Evolutionary conservation across 2,329 filamentous ascomycete genomes (phyloP).

Genomic region (Fusarium sp.): DNA sequence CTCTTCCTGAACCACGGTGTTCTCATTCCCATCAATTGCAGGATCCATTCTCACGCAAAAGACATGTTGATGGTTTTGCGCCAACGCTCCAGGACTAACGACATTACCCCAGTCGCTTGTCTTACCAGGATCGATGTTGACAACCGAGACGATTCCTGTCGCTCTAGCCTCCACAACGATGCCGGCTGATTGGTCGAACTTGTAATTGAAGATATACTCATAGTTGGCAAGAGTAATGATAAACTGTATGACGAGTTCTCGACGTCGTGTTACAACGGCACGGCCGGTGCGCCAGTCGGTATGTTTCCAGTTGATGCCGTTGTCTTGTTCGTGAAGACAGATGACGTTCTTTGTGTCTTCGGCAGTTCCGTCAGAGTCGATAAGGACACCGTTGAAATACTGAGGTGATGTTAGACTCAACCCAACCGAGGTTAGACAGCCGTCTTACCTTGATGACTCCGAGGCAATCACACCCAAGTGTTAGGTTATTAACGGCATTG

Average conservation of each 20-base stretch:
- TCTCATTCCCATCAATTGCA: conserved; percentile 68
- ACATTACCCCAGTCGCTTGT: conserved; percentile 67
- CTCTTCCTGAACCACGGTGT: conserved; percentile 62
- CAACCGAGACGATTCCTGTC: conserved; percentile 72
- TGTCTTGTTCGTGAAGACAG: conserved; percentile 77
- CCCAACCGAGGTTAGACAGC: rapidly evolving
- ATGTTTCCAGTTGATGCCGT: conserved; percentile 78
- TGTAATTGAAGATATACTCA: conserved; percentile 68
- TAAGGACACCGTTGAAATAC: conserved; percentile 53
- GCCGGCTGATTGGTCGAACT: conserved; percentile 70
- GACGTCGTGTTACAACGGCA: conserved; percentile 68
- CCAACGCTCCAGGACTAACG: conserved; percentile 72
- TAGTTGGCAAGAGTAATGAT: conserved; percentile 78
- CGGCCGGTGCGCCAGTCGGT: conserved; percentile 73
- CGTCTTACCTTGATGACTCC: conserved; percentile 64
- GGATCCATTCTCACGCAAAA: conserved; percentile 75
- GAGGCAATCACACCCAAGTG: conserved; percentile 74
- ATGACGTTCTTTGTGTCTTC: conserved; percentile 66
- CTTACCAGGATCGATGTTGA: conserved; percentile 68
- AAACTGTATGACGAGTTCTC: conserved; percentile 74
- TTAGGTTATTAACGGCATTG: conserved; percentile 72
- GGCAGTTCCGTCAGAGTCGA: conserved; percentile 44
- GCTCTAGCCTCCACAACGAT: conserved; percentile 72
- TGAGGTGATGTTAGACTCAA: neutral
- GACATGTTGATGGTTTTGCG: conserved; percentile 77